A percentile compares a stretch with the other conserved stretches of the same genome.
Evolutionary conservation across 176 grass and related monocot species (phyloP).

Genomic region (Pontederia crassipes): DNA sequence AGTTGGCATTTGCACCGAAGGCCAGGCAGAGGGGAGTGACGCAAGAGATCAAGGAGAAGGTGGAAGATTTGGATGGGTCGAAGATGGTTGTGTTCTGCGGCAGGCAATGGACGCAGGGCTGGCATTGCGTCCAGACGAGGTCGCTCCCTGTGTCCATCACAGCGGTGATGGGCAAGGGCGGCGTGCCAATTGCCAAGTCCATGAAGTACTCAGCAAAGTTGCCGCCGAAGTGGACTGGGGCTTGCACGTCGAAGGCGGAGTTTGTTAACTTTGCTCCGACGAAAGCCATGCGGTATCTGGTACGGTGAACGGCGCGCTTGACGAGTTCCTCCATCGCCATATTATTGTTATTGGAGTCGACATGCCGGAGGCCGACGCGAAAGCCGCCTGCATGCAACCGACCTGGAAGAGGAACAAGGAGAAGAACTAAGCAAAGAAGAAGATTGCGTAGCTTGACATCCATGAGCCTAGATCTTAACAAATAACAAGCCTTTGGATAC

Average conservation of each 20-base stretch:
- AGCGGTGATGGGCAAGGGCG: constrained; percentile 20
- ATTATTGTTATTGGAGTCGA: neutral
- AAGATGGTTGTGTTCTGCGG: constrained; percentile 31
- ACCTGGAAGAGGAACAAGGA: too few species aligned
- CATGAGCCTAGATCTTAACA: too few species aligned
- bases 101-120: constrained; percentile 33
- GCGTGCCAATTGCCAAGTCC: constrained; percentile 39
- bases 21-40: constrained; percentile 5
- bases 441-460: too few species aligned
- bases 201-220: constrained; percentile 29
- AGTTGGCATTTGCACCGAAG: neutral
- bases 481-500: too few species aligned
- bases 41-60: constrained; percentile 31
- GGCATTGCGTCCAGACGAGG: constrained; percentile 52
- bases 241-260: neutral
- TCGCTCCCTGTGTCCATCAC: constrained; percentile 46
- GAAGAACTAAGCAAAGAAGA: too few species aligned
- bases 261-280: neutral
- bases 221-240: constrained; percentile 1
- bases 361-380: constrained; percentile 18
- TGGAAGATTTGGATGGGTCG: constrained; percentile 32
- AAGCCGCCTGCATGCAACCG: neutral
- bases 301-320: constrained; percentile 8
- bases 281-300: neutral
- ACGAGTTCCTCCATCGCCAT: constrained; percentile 13